A percentile compares a stretch with the other conserved stretches of the same genome.
Evolutionary conservation across 2,329 filamentous ascomycete species (phyloP).

Genomic region (Sporothrix protearum): DNA sequence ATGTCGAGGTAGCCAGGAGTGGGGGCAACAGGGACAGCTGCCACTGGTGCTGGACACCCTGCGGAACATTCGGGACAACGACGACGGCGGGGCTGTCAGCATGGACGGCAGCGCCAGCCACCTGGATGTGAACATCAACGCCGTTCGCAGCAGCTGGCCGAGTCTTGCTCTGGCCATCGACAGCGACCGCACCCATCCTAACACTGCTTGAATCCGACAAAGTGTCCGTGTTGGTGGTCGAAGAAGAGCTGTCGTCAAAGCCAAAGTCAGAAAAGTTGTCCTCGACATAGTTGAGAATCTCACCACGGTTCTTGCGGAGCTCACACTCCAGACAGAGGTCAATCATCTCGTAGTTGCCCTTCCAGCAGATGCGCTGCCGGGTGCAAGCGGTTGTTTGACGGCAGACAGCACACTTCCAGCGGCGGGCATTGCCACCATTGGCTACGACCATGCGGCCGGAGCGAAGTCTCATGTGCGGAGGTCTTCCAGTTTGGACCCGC

Average conservation of each 20-base stretch:
- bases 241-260: not conserved
- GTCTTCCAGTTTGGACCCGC: not conserved
- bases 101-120: not conserved
- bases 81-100: not conserved
- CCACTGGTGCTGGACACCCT: not conserved
- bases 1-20: not conserved
- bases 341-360: not conserved
- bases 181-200: not conserved
- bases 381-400: not conserved
- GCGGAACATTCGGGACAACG: not conserved
- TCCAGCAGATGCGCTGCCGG: not conserved
- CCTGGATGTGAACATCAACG: not conserved
- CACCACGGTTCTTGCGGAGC: not conserved
- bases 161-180: not conserved
- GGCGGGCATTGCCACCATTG: not conserved
- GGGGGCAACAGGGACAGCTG: not conserved
- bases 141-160: not conserved
- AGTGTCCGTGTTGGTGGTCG: slow-evolving; percentile 1
- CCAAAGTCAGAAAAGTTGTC: not conserved
- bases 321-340: slow-evolving; percentile 1
- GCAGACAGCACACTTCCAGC: not conserved
- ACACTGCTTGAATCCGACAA: not conserved
- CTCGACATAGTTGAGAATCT: not conserved
- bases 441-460: not conserved
- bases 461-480: not conserved